phyloP scores from a whole-genome alignment of 345 rosid genomes.

The Theobroma cacao region DNA sequence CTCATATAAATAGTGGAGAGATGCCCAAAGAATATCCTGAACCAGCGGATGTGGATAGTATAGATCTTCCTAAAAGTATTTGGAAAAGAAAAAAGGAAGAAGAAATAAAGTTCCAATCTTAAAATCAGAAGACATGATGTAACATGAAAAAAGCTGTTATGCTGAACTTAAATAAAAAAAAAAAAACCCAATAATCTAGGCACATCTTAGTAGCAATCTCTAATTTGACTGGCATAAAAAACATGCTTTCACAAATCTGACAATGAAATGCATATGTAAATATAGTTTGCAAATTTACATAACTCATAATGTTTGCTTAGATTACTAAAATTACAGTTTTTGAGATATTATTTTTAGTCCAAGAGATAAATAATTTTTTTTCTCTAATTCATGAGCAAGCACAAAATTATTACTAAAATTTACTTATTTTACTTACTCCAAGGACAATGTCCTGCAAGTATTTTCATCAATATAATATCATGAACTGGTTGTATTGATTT shows the following conservation, averaged over 20 bases:
- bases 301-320: background rate
- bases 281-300: background rate
- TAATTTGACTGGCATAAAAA: background rate
- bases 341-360: background rate
- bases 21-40: constrained; percentile 65
- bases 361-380: background rate
- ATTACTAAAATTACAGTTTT: background rate
- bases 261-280: background rate
- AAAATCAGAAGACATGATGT: background rate
- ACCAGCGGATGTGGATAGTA: constrained; percentile 66
- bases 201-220: background rate
- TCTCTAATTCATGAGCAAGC: background rate
- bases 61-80: constrained; percentile 58
- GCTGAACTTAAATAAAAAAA: background rate
- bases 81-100: background rate
- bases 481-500: background rate
- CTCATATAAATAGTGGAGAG: constrained; percentile 47
- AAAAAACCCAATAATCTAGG: background rate
- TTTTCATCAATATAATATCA: background rate
- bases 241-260: background rate
- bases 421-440: background rate
- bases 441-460: background rate
- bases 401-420: background rate
- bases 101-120: background rate
- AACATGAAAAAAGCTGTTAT: background rate